Percentiles rank a stretch among this genome's conserved stretches.
Evolutionary conservation across 257 asterid species (phyloP).

Genomic region (Plantago ovata): DNA sequence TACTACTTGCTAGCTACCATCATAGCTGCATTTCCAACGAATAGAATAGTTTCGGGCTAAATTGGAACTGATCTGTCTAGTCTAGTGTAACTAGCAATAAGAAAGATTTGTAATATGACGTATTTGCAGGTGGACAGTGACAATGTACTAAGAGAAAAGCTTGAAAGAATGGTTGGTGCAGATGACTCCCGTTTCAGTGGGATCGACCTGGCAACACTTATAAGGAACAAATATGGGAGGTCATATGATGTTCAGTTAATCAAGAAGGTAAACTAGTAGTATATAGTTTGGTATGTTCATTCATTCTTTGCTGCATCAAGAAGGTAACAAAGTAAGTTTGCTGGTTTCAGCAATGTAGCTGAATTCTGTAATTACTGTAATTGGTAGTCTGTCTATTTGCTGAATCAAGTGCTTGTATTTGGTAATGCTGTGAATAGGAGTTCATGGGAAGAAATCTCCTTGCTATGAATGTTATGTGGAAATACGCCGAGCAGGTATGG

Average conservation of each 20-base stretch:
- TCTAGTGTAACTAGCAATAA: no score
- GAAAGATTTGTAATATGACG: conserved; percentile 24
- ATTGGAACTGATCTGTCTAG: no score
- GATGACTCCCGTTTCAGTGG: conserved; percentile 93
- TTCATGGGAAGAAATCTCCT: conserved; percentile 98
- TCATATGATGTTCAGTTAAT: conserved; percentile 93
- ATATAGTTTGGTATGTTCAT: neutral
- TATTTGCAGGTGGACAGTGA: conserved; percentile 57
- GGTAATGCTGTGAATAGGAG: conserved; percentile 66
- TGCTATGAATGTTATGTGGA: conserved; percentile 98
- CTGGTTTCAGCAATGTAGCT: no score
- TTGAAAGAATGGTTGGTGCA: conserved; percentile 71
- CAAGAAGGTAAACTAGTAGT: conserved; percentile 61
- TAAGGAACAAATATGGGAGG: conserved; percentile 85
- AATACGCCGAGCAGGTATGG: conserved; percentile 92
- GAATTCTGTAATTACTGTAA: no score
- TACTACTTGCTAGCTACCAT: neutral
- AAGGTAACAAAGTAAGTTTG: no score
- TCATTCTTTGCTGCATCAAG: neutral
- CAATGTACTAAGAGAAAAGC: conserved; percentile 57
- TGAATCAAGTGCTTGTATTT: neutral
- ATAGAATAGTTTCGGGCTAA: no score
- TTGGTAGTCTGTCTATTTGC: no score
- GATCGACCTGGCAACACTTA: conserved; percentile 85
- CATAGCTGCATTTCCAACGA: no score